Base-by-base conservation (phyloP, 495 filamentous ascomycete genomes). In the Letharia lupina region DNA sequence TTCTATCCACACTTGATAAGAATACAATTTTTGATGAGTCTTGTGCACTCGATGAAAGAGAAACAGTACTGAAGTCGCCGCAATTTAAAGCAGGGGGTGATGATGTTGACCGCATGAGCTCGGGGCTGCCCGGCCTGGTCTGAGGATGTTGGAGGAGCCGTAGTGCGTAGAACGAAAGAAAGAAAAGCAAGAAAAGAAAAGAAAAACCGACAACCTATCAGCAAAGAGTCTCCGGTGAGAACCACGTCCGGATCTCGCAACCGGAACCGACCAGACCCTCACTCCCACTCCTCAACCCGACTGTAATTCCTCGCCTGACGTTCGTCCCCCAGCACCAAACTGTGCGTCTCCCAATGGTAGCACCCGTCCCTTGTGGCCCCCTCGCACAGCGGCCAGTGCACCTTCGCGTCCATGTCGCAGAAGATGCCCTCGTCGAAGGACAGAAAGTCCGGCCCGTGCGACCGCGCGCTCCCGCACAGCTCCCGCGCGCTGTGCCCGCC, bases 331-430 rank as follows among this genome's bases (percentile, higher is more conserved):
- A 37, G 0, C 3, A 64, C 47, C 62, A 64, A 20, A 28, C 23
- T 28, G n/a, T 64, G 62, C 23, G 44, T 50, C 15, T 64, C 62
- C 28, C 44, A 64, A 40, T 64, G 44, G 23, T 64, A 64, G 35
- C 62, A 64, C 28, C 35, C 23, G 13, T 45, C 60, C 8, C 1
- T 18, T 8, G 33, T 58, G 12, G 28, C 37, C 12, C 7, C 23
- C 4, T 56, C 15, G 33, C 62, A 63, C 8, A 54, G 23, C 3
- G 62, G 47, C 42, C 47, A 63, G 0, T n/a, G 31, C 45, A 42
- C 31, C 45, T 50, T 47, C 2, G 44, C 9, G 1, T 63, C 47
- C 61, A 63, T 52, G 13, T 63, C 61, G 35, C 44, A 63, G 3
- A 63, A 63, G 15, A 50, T 9, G 6, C 47, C 42, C 23, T 63